Base-by-base conservation (phyloP, 2,329 filamentous ascomycete genomes). In the Talaromyces sp. region DNA sequence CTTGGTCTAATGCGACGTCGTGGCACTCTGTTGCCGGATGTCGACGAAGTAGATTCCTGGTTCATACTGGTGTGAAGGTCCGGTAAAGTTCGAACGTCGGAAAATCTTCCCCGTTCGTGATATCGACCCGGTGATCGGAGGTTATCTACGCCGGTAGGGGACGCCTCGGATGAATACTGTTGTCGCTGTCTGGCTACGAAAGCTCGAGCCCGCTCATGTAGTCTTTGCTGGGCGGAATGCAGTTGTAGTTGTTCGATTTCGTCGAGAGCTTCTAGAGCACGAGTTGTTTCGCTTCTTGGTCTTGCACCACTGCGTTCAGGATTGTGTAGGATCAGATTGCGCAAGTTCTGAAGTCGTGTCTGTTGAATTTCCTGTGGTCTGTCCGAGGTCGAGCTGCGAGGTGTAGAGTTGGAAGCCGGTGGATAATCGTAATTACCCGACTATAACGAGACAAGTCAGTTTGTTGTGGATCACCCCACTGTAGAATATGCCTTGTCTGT, bases 381-480 rank as follows among this genome's bases (percentile, higher is more conserved):
- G 60, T 68, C 66, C 48, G 67, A 44, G 23, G 67, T 65, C 48
- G 52, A 62, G 65, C 66, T 66, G 65, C 69, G 69, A 64, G 71
- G 63, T 35, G 67, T 61, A 62, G 71, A 70, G 42, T 69, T 72
- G 61, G 75, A 76, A 59, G 75, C 76, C 60, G 75, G 74, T 60
- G 77, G 76, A 64, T 75, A 73, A 68, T 78, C 76, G 71, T 77
- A 75, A 63, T 77, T 78, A 58, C 74, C 75, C 63, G 79, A 77
- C 78, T 80, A 66, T 23, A 46, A 25, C 14, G n/a, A 48, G 65
- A 62, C 50, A 60, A 48, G 68, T 70, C 65, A 71, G 67, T 65
- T 67, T 56, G 33, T 21, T 54, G 50, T 54, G 11, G 31, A 35
- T 35, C 28, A 18, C 50, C 50, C 31, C 50, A 54, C 28, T 33